Evolutionary conservation across 2,329 filamentous ascomycete species (phyloP).

Genomic region (Colletotrichum limetticola): DNA sequence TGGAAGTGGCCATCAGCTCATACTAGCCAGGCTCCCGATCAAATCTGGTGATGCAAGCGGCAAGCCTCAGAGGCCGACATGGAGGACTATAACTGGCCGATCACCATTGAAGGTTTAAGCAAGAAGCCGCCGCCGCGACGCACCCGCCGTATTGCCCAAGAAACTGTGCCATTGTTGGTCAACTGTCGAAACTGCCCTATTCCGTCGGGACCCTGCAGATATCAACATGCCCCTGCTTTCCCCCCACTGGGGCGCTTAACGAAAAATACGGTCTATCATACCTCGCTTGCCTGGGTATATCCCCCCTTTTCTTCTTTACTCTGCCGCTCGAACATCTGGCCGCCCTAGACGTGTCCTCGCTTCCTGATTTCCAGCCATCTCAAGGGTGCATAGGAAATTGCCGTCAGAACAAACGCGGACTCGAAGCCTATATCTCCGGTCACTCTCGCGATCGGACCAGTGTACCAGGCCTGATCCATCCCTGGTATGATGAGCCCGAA

Average conservation of each 20-base stretch:
- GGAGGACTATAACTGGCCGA: neutral
- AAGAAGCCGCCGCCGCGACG: constrained; percentile 3
- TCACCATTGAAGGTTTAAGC: constrained; percentile 10
- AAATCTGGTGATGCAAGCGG: neutral
- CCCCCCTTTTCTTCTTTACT: neutral
- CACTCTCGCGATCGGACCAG: constrained; percentile 52
- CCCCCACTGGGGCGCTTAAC: constrained; percentile 5
- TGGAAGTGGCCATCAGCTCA: neutral
- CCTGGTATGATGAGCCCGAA: constrained; percentile 54
- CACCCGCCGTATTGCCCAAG: neutral
- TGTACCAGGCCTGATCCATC: constrained; percentile 56
- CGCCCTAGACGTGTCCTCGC: constrained; percentile 40
- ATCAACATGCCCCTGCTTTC: constrained; percentile 1
- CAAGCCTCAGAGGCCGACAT: neutral
- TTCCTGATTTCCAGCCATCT: constrained; percentile 48
- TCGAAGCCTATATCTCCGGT: constrained; percentile 60
- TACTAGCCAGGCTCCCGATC: neutral
- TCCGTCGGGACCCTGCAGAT: constrained; percentile 11
- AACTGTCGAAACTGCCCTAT: constrained; percentile 6
- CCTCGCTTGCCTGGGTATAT: constrained; percentile 19
- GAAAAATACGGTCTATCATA: constrained; percentile 29
- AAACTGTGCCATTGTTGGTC: constrained; percentile 21
- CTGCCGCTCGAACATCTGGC: neutral
- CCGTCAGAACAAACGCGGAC: constrained; percentile 53
- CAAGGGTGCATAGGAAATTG: constrained; percentile 53